A percentile compares a stretch with the other conserved stretches of the same genome.
Conservation (phyloP, 129 eudicot genomes). For the Escallonia herrerae region DNA sequence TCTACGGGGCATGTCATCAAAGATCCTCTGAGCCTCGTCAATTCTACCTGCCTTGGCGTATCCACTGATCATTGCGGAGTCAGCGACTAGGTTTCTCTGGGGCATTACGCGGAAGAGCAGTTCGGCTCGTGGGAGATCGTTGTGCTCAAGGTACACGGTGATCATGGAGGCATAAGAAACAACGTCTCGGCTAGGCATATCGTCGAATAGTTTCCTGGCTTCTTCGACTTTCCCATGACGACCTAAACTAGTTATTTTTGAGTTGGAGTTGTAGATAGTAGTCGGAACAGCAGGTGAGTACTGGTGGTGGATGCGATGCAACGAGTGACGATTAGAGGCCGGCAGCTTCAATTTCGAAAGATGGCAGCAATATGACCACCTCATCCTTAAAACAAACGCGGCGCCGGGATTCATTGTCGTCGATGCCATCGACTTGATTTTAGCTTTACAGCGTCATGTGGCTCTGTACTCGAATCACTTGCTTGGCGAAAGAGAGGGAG, state of each 20-base stretch:
- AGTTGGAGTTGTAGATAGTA: slow-evolving; percentile 4
- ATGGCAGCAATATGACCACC: too few species aligned
- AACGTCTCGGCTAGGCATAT: slow-evolving; percentile 31
- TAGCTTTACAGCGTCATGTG: too few species aligned
- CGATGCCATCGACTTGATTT: too few species aligned
- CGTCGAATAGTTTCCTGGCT: slow-evolving; percentile 36
- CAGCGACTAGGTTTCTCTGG: slow-evolving; percentile 35
- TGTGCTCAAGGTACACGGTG: slow-evolving; percentile 36
- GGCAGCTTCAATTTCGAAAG: too few species aligned
- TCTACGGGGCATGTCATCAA: slow-evolving; percentile 35
- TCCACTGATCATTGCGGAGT: slow-evolving; percentile 50
- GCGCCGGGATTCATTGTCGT: too few species aligned
- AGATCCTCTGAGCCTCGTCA: slow-evolving; percentile 30
- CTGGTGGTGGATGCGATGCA: background rate
- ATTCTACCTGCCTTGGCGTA: slow-evolving; percentile 48
- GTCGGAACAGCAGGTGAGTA: background rate
- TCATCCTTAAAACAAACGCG: too few species aligned
- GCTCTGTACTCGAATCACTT: too few species aligned
- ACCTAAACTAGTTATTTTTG: slow-evolving; percentile 17
- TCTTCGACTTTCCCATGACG: slow-evolving; percentile 25
- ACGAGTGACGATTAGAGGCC: too few species aligned
- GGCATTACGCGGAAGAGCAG: slow-evolving; percentile 27
- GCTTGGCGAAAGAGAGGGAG: too few species aligned
- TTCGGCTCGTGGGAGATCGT: slow-evolving; percentile 37
- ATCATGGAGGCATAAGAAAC: slow-evolving; percentile 47